Evolutionary conservation across 148 eudicot genomes (phyloP), one percentile per base, ranked within the genome.

Genomic region (Camellia lanceoleosa): DNA sequence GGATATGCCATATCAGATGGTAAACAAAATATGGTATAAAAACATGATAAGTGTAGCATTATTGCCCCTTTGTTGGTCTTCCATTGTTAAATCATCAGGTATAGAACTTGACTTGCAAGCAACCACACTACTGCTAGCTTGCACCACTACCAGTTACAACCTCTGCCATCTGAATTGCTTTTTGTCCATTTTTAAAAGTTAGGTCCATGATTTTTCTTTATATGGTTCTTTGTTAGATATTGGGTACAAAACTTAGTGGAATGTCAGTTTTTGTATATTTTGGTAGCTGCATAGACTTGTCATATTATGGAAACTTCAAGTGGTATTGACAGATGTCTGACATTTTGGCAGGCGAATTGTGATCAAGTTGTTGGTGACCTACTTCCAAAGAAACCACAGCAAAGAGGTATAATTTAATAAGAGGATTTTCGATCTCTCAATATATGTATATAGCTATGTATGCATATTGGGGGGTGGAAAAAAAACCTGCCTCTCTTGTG

Each of bases 361-460:
- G 83, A 93, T 96, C 88, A 96, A 96, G 83, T 84, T 96, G 80
- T 82, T 96, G 85, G 98, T 96, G 89, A 96, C 99, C 14, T 96
- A 96, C 87, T 96, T 96, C 82, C 98, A 96, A 83, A 89, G 94
- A 87, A 96, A 96, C 87, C 99, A 96, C 84, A 96, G 97, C 81
- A 96, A 85, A 92, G 99, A 96, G 99, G 99, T 96, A 82, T 65
- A 62, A 62, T 79, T 66, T 78, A 6, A 0, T 9, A 3, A 30
- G 0, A 42, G 16, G 4, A 30, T 54, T 44, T 54, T 66, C 14
- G 16, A 4, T 52, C 58, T 55, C 47, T 55, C 18, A 43, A 18
- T 30, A 11, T 59, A 19, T 11, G 38, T 41, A 6, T 4, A 1
- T 49, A 51, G 4, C 23, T 49, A 49, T 49, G 7, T 49, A 7